Conservation (phyloP, 2,329 filamentous ascomycete species). For the Pseudomassariella vexata region DNA sequence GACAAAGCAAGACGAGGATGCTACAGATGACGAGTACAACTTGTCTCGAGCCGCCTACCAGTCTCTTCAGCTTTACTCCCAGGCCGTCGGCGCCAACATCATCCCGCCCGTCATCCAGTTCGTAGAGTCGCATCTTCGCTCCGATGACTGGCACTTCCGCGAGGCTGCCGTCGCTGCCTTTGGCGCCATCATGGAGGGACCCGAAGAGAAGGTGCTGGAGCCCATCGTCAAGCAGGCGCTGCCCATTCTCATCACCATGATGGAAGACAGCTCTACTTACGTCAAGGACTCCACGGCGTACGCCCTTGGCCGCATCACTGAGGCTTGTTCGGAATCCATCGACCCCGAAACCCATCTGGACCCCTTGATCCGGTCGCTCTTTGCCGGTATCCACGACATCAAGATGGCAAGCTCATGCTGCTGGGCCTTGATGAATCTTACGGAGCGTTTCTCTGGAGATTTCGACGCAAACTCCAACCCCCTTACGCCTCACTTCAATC, state of each 20-base stretch:
- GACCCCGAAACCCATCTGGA: conserved; percentile 79
- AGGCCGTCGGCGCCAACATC: conserved; percentile 79
- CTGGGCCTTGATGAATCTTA: conserved; percentile 98
- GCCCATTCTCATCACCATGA: conserved; percentile 81
- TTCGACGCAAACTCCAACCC: conserved; percentile 71
- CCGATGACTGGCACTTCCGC: conserved; percentile 89
- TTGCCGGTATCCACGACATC: conserved; percentile 81
- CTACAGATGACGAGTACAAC: conserved; percentile 95
- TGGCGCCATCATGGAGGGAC: conserved; percentile 97
- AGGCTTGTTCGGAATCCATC: conserved; percentile 86
- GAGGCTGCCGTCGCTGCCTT: conserved; percentile 97
- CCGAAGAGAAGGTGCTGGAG: conserved; percentile 85
- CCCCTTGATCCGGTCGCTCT: conserved; percentile 79
- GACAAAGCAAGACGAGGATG: conserved; percentile 97
- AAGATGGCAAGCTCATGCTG: conserved; percentile 99
- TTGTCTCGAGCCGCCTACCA: conserved; percentile 92
- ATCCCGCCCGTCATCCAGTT: conserved; percentile 84
- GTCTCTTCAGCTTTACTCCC: conserved; percentile 89
- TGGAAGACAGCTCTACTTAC: conserved; percentile 83
- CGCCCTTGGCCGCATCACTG: conserved; percentile 90
- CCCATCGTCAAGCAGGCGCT: conserved; percentile 95
- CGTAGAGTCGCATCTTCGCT: conserved; percentile 84
- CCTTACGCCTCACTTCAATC: conserved; percentile 86
- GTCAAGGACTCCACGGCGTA: conserved; percentile 96
- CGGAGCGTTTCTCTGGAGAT: conserved; percentile 89